Evolutionary conservation across 768 basidiomycete species (phyloP), one percentile per base, ranked within the genome.

Genomic region (Lactarius indigo): DNA sequence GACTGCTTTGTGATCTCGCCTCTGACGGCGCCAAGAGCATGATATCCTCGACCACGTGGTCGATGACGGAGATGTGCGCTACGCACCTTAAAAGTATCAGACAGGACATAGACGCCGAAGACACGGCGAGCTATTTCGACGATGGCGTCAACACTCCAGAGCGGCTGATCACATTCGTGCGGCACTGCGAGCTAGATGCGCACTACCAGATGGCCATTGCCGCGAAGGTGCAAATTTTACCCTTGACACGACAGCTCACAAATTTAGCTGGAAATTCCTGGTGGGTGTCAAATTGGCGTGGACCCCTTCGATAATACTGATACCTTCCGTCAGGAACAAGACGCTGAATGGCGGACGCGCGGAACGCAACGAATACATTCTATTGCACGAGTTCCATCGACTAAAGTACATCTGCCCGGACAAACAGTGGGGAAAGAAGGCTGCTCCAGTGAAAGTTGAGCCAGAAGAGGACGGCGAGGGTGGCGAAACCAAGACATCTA

Each of bases 1-100:
- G 97, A 31, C 74, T 99, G 72, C 79, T 98, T 5, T 95, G 94
- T 69, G 97, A 99, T 75, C 83, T 99, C 41, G 90, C 93, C 2
- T 95, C 94, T 72, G 96, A 98, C 70, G 93, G 92, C 37, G 94
- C 93, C 17, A 97, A 95, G 82, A 89, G 91, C 26, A 96, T 98
- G 94, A 98, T 99, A 74, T 79, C 89, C 0, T 98, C 97, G 3
- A 98, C 94, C 5, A 98, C 97, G 1, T 99, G 97, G 97, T 96
- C 96, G 2, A 79, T 98, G 61, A 94, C 93, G 10, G 97, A 99
- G 77, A 98, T 99, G 95, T 95, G 92, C 78, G 85, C 82, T 68
- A 91, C 94, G 0, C 91, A 96, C 75, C 85, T 99, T 69, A 89
- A 89, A 68, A 84, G 85, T 66, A 88, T 90, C 61, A 82, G 97